Base-by-base conservation (phyloP, 2,329 filamentous ascomycete genomes). In the Aspergillus jensenii region DNA sequence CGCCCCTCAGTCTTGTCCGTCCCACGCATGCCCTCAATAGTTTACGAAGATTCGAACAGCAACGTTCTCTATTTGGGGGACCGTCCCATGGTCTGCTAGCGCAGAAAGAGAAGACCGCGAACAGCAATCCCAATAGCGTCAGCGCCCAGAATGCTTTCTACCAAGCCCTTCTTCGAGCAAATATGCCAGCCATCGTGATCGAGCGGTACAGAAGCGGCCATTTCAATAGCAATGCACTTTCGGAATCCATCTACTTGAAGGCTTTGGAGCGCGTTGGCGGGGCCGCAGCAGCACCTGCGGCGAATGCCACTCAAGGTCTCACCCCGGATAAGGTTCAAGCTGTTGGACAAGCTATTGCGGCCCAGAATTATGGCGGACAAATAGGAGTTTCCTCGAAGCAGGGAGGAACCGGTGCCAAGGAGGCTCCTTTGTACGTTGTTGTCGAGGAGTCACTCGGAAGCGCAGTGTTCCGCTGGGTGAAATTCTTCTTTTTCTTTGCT, bases 61-160 rank as follows among this genome's bases (percentile, higher is more conserved):
- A 73, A 50, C 67, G 75, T 47, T 75, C 67, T 52, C 47, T 78
- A 23, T 78, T 76, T 53, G 75, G 75, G 43, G 74, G 74, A 7
- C 65, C 73, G 21, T 74, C 74, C 55, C 79, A 81, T 52, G 84
- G 81, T 63, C 74, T 93, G 56, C 84, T 99, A 35, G 91, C 92
- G 35, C 90, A 91, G 65, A 84, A 93, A 66, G 95, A 99, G 77
- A 89, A 93, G 73, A 89, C 90, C 23, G 96, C 95, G 39, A 99
- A 98, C 77, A 90, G 91, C 75, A 96, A 96, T 68, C 91, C 95
- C 1, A 84, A 82, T 59, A 98, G 91, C 74, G 89, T 92, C 27
- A 90, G 89, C 44, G 88, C 92, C 19, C 95, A 99, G 74, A 95
- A 93, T 73, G 89, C 90, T 15, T 97, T 99, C 74, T 99, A 99